Base-by-base conservation (phyloP, 768 basidiomycete genomes). In the Trametes villosa region DNA sequence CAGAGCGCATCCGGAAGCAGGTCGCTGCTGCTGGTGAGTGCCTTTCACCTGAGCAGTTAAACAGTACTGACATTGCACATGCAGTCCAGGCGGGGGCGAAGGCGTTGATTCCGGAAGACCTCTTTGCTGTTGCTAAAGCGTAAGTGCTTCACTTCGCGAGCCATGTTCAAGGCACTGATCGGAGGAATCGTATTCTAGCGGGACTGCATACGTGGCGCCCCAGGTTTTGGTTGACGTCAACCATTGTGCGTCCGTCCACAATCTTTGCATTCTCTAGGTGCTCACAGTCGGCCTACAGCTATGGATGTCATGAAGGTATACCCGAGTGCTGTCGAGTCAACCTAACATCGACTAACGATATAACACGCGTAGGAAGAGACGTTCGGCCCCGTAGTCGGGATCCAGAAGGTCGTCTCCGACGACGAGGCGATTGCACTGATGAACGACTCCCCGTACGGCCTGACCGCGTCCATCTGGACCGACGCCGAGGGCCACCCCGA, bases 401-500 rank as follows among this genome's bases (percentile, higher is more conserved):
- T 99, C 62, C 90, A 92, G 75, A 96, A 94, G 81, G 95, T 92
- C 22, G 78, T 82, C 9, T 86, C 86, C 0, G 97, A 98, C 71
- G 90, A 88, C 45, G 94, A 96, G 71, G 97, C 97, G 1, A 76
- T 98, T 57, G 71, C 75, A 18, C 83, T 98, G 31, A 99, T 99
- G 92, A 98, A 99, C 73, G 95, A 98, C 72, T 97, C 96, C 17
- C 85, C 85, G 0, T 98, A 96, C 70, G 97, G 97, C 15, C 81
- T 99, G 22, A 99, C 96, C 1, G 94, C 93, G 4, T 95, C 94
- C 18, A 73, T 99, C 31, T 99, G 96, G 97, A 98, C 97, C 1
- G 83, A 92, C 66, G 83, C 80, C 0, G 79, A 82, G 29, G 75
- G 75, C 3, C 82, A 86, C 58, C 72, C 79, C 0, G 82, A 82